Base-by-base conservation (phyloP, 768 basidiomycete genomes). In the Boletus reticulatus region DNA sequence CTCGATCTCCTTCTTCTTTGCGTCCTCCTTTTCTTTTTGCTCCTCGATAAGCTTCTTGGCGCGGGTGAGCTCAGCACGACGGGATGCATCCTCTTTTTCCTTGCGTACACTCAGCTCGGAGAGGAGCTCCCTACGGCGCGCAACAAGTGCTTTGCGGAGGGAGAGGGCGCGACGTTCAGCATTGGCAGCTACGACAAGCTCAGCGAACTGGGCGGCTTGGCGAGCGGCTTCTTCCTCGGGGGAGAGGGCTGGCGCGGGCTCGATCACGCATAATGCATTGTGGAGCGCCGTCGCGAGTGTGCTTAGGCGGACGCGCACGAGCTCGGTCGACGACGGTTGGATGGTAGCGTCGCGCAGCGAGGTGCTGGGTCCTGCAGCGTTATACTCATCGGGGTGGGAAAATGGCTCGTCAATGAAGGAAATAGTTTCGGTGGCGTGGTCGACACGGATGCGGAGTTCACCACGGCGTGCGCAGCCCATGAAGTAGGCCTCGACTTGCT, bases 381-480 rank as follows among this genome's bases (percentile, higher is more conserved):
- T 50, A 50, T 67, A 48, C 16, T 78, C 76, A 31, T 78, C 76
- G 4, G 67, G 51, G 19, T 66, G 62, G n/a, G 75, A 73, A 64
- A 89, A 92, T 0, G 86, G 80, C 52, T 90, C 87, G 63, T 94
- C 89, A 43, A 87, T 79, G 65, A 98, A 99, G 7, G 84, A 79
- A 72, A 98, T 85, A 56, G 84, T 86, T 17, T 92, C 90, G 4
- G 81, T 83, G 31, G 88, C 86, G 69, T 99, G 96, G 72, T 98
- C 93, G 43, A 98, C 84, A 16, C 86, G 85, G 59, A 97, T 87
- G 62, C 76, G 80, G 47, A 98, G 82, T 71, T 97, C 94, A 38
- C 92, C 92, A 9, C 88, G 84, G 45, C 88, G 84, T 43, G 92
- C 92, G 55, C 93, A 92, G 36, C 88, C 87, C 90, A 97, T 96